Evolutionary conservation across 192 early-diverging fungal genomes (phyloP).

Genomic region (Kickxella alabastrina): DNA sequence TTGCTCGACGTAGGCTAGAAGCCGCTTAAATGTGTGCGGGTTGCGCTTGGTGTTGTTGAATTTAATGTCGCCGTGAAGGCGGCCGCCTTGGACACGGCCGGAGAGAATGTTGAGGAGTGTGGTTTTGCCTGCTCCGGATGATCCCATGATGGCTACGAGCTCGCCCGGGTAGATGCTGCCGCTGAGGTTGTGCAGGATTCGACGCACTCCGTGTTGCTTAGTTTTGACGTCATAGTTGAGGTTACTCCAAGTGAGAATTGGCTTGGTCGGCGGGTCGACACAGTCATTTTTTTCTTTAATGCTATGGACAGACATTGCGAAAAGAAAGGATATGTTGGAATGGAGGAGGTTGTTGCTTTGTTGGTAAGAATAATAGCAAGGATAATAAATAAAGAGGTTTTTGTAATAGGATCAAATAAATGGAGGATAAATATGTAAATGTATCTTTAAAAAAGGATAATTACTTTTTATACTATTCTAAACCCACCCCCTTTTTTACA

Average conservation of each 20-base stretch:
- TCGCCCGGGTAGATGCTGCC: conserved; percentile 71
- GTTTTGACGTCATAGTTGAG: conserved; percentile 42
- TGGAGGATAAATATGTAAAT: too few relatives aligned
- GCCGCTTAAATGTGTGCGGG: conserved; percentile 42
- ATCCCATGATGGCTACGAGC: conserved; percentile 87
- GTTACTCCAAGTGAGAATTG: conserved; percentile 37
- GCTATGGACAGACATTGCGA: background rate
- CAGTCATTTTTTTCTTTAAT: background rate
- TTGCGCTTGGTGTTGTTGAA: conserved; percentile 48
- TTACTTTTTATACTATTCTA: too few relatives aligned
- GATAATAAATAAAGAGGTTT: background rate
- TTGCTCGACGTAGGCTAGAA: conserved; percentile 51
- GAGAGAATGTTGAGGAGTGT: conserved; percentile 75
- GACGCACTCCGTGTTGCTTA: conserved; percentile 28
- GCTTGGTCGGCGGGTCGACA: background rate
- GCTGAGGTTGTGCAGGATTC: conserved; percentile 61
- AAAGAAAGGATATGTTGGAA: too few relatives aligned
- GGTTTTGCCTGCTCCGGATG: conserved; percentile 85
- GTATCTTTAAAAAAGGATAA: too few relatives aligned
- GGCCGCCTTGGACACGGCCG: conserved; percentile 57
- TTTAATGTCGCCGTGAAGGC: conserved; percentile 53
- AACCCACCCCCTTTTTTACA: too few relatives aligned
- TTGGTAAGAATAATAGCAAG: background rate
- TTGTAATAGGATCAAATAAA: background rate
- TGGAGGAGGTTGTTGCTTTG: background rate